Conservation (phyloP, 2,329 filamentous ascomycete genomes). For the Fragosphaeria purpurea region DNA sequence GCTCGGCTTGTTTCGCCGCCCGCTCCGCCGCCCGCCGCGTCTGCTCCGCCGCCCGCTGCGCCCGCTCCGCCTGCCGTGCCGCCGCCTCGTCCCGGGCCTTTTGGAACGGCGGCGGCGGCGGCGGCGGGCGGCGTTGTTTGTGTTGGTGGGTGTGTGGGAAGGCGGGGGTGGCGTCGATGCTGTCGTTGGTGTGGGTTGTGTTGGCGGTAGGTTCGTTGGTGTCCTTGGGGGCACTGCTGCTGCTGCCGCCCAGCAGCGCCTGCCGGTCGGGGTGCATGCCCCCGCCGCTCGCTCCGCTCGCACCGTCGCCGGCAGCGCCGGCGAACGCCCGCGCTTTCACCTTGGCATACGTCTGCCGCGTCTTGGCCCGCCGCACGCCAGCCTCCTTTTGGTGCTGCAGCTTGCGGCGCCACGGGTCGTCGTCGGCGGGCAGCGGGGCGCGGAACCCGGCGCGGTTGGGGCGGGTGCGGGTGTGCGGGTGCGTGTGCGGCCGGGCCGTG, state of each 20-base stretch:
- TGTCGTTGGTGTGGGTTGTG: not conserved
- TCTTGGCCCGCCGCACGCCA: conserved; percentile 83
- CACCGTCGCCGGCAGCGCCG: conserved; percentile 3
- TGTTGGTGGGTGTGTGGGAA: conserved; percentile 17
- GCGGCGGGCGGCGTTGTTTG: conserved; percentile 42
- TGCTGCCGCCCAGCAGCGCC: conserved; percentile 24
- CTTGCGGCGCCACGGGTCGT: conserved; percentile 13
- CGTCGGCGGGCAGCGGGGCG: conserved; percentile 10
- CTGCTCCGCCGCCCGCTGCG: conserved; percentile 49
- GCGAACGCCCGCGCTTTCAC: conserved; percentile 50
- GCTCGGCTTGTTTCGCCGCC: conserved; percentile 40
- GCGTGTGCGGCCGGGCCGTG: conserved; percentile 7
- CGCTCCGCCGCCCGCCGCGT: conserved; percentile 56
- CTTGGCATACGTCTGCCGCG: conserved; percentile 88
- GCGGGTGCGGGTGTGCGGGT: conserved; percentile 5
- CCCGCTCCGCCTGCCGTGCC: conserved; percentile 30
- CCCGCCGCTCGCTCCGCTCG: conserved; percentile 8
- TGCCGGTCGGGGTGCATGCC: conserved; percentile 32
- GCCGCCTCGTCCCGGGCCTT: conserved; percentile 48
- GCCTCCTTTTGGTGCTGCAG: conserved; percentile 64
- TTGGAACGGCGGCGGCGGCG: conserved; percentile 4
- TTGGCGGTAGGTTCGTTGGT: too few species aligned
- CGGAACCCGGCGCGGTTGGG: conserved; percentile 1
- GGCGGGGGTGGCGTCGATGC: not conserved
- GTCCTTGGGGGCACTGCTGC: conserved; percentile 16